Conservation (phyloP, 2,329 filamentous ascomycete genomes). For the Trichoderma hamatum region DNA sequence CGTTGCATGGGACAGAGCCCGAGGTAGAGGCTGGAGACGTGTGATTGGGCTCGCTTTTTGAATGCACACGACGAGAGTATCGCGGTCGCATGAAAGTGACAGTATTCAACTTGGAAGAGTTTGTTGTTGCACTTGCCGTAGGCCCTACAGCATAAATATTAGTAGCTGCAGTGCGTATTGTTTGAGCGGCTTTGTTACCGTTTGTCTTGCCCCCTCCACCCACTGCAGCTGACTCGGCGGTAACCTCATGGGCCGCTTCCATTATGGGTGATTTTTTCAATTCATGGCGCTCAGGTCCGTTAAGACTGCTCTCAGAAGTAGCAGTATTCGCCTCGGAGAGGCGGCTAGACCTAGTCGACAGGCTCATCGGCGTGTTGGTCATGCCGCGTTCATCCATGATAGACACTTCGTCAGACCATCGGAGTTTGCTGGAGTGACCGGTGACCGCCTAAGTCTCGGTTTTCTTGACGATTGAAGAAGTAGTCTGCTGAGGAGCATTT, state of each 20-base stretch:
- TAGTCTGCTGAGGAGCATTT: background rate
- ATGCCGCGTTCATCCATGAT: background rate
- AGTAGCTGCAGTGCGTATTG: background rate
- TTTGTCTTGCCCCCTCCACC: background rate
- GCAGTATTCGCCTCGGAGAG: background rate
- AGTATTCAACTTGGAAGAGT: background rate
- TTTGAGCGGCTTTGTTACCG: background rate
- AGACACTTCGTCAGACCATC: slow-evolving; percentile 40
- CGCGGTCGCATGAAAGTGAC: slow-evolving; percentile 36
- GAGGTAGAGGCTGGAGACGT: slow-evolving; percentile 32
- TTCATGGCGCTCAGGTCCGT: slow-evolving; percentile 25
- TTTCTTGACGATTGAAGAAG: background rate
- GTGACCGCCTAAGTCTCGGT: slow-evolving; percentile 4
- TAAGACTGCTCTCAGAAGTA: slow-evolving; percentile 12
- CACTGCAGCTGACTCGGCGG: background rate
- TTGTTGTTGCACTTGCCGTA: background rate
- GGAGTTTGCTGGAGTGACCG: slow-evolving; percentile 26
- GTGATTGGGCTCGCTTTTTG: slow-evolving; percentile 50
- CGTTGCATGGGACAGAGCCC: slow-evolving; percentile 25
- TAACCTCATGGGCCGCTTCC: background rate
- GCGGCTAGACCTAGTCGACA: slow-evolving; percentile 4
- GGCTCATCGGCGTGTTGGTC: slow-evolving; percentile 3
- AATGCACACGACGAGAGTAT: slow-evolving; percentile 51
- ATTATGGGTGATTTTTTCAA: slow-evolving; percentile 30
- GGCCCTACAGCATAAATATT: background rate